Conservation (phyloP, 768 basidiomycete species). For the Lentinula aciculospora region DNA sequence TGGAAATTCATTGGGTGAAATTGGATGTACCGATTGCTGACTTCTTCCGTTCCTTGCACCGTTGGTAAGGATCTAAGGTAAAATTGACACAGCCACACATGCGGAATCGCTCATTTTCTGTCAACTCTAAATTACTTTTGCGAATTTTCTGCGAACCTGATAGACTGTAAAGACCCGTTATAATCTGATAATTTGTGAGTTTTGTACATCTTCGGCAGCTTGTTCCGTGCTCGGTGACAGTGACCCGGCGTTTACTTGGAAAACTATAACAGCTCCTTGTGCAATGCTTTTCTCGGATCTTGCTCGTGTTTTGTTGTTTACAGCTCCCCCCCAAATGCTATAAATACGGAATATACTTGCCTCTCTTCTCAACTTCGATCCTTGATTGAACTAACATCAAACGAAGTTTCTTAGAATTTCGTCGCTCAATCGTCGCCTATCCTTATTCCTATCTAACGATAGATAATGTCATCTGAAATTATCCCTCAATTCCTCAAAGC, state of each 20-base stretch:
- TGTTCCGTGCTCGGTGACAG: neutral
- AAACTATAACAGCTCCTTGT: neutral
- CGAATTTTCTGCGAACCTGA: no score
- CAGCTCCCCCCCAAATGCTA: neutral
- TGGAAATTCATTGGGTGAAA: no score
- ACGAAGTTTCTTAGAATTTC: no score
- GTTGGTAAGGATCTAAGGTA: no score
- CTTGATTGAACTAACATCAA: neutral
- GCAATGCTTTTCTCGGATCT: neutral
- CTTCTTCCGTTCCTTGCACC: no score
- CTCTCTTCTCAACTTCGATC: neutral
- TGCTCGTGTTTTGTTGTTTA: neutral
- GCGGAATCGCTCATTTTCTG: no score
- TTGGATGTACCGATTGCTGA: no score
- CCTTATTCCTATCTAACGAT: neutral
- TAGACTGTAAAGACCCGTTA: neutral
- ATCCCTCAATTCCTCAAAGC: conserved; percentile 44
- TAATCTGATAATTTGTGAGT: neutral
- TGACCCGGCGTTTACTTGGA: neutral
- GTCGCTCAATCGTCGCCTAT: neutral
- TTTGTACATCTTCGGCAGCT: neutral
- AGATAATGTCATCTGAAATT: neutral
- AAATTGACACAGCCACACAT: no score
- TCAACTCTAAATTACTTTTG: no score
- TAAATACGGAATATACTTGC: neutral